Base-by-base conservation (phyloP, 257 asterid genomes). In the Coffea canephora region DNA sequence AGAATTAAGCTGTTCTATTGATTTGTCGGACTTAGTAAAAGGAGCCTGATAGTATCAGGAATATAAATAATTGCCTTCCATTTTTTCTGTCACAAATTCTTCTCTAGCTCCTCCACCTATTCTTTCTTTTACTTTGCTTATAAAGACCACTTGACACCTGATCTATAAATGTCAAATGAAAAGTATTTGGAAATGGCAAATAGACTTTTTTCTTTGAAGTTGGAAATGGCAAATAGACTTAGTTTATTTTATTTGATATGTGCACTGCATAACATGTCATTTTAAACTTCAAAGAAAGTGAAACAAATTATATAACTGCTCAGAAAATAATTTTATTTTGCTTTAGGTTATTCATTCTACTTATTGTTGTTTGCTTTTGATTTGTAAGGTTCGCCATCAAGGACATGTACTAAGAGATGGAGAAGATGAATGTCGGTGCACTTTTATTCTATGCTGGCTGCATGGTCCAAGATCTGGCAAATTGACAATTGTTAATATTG, bases 361-460 rank as follows among this genome's bases (percentile, higher is more conserved):
- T n/a, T 19, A 14, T 34, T 18, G 41, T 45, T 31, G 9, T 14
- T 73, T 73, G 31, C 27, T 50, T 69, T 64, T 43, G 10, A 62
- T 49, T 73, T 78, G 71, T 61, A 69, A 91, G 96, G 92, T 90
- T 79, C 68, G 86, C 77, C 87, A 6, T 52, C 71, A 69, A 83
- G 8, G 31, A 19, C 96, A 91, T 83, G 70, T 82, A 36, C 71
- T 85, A 71, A 31, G 15, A 62, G 83, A 73, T 79, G 89, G 84
- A 71, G 91, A 87, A 77, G 94, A 91, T 81, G 87, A 85, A 82
- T 90, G 96, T 74, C 62, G 34, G 72, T 91, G 93, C 89, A 78
- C 81, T n/a, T 91, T 91, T 81, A 73, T 88, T 43, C 64, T 91
- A 34, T 73, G 27, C 41, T 88, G 94, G 96, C 49, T 77, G 75